A percentile compares a stretch with the other conserved stretches of the same genome.
Conservation (phyloP, 176 grass and related monocot genomes). For the Tillandsia leiboldiana region DNA sequence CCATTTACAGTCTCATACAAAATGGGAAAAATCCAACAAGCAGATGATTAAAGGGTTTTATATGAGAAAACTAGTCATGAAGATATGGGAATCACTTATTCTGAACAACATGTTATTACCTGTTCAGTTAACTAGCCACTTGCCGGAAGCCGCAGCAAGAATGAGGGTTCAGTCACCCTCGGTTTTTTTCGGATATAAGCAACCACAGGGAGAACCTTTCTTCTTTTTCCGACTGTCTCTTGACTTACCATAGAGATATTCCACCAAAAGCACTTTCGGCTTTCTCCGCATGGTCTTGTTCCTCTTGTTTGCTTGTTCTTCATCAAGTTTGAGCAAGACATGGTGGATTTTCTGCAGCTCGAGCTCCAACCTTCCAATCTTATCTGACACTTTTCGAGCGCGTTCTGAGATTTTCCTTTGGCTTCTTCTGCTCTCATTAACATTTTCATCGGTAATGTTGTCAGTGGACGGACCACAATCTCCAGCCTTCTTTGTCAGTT, state of each 20-base stretch:
- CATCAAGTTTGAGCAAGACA: constrained; percentile 51
- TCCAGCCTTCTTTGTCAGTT: constrained; percentile 59
- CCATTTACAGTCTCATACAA: constrained; percentile 29
- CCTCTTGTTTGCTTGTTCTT: constrained; percentile 40
- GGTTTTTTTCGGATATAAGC: constrained; percentile 60
- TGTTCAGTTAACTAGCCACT: background rate
- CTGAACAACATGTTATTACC: background rate
- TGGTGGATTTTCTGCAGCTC: constrained; percentile 67
- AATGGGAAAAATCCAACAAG: background rate
- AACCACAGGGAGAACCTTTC: constrained; percentile 52
- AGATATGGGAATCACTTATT: background rate
- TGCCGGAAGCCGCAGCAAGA: background rate
- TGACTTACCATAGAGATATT: constrained; percentile 69
- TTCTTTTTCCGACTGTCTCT: constrained; percentile 39
- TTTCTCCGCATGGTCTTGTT: constrained; percentile 32
- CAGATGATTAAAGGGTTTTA: background rate
- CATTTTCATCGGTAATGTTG: constrained; percentile 13
- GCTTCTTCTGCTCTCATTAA: constrained; percentile 47
- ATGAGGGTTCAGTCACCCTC: constrained; percentile 11
- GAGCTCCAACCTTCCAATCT: constrained; percentile 59
- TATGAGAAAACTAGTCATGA: background rate
- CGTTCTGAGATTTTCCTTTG: constrained; percentile 75
- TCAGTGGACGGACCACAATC: constrained; percentile 37
- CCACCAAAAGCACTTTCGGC: constrained; percentile 64
- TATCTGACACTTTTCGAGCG: constrained; percentile 68